Conservation (phyloP, 1,284 basidiomycete species). For the Rhodotorula sp. region DNA sequence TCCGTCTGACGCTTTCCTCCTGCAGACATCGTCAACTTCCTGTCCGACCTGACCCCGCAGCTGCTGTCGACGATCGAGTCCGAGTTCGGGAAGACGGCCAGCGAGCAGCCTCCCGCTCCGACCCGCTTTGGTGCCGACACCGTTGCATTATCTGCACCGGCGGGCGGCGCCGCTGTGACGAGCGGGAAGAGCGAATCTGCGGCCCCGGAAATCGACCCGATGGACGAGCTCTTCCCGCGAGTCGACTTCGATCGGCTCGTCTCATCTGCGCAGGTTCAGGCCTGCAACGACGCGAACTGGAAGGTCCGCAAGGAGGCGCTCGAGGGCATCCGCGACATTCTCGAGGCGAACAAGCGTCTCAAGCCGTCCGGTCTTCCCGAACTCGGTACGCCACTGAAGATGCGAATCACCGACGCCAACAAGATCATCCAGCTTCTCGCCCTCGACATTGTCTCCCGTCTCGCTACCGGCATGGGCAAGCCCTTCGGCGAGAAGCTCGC, state of each 20-base stretch:
- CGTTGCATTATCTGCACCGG: slow-evolving; percentile 37
- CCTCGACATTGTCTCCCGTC: slow-evolving; percentile 81
- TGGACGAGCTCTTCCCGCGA: slow-evolving; percentile 92
- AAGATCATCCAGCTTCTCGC: slow-evolving; percentile 88
- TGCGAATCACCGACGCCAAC: slow-evolving; percentile 86
- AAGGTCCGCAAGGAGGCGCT: slow-evolving; percentile 95
- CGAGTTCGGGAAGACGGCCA: slow-evolving; percentile 94
- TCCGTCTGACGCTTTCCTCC: too few species aligned
- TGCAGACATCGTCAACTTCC: slow-evolving; percentile 79
- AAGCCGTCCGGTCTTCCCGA: slow-evolving; percentile 85
- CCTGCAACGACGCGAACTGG: slow-evolving; percentile 85
- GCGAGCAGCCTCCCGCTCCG: slow-evolving; percentile 73
- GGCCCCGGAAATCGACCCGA: slow-evolving; percentile 58
- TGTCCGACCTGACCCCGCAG: slow-evolving; percentile 93
- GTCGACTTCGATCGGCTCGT: slow-evolving; percentile 88
- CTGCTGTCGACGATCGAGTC: slow-evolving; percentile 82
- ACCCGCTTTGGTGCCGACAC: slow-evolving; percentile 70
- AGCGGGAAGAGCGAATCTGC: slow-evolving; percentile 46
- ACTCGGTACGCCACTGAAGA: slow-evolving; percentile 82
- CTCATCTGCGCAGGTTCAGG: slow-evolving; percentile 75
- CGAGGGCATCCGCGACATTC: slow-evolving; percentile 74
- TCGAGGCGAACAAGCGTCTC: slow-evolving; percentile 87
- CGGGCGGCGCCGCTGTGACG: slow-evolving; percentile 50
- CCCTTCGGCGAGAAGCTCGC: slow-evolving; percentile 82
- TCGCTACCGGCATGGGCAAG: slow-evolving; percentile 91